These are phyloP conservation scores for Colletotrichum ledebouriae DNA, from an alignment of 2,329 filamentous ascomycete species.

Conservation along the genomic window DNA sequence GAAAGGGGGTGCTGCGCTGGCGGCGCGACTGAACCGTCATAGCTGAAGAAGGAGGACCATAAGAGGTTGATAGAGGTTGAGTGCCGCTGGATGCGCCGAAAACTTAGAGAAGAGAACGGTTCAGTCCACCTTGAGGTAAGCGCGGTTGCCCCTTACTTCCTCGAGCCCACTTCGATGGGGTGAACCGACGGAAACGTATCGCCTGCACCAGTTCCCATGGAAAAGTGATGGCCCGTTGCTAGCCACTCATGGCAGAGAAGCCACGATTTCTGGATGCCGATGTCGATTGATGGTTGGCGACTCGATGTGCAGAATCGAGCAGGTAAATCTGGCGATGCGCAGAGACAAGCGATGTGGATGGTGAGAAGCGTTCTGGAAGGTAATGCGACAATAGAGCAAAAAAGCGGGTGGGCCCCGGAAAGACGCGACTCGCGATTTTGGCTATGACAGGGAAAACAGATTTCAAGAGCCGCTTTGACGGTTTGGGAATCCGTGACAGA, in stretches of 20 bases:
- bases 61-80: slow-evolving; percentile 30
- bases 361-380: slow-evolving; percentile 25
- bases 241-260: slow-evolving; percentile 10
- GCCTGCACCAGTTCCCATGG: slow-evolving; percentile 24
- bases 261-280: not conserved
- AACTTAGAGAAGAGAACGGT: slow-evolving; percentile 20
- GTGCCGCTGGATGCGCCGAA: slow-evolving; percentile 30
- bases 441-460: slow-evolving; percentile 21
- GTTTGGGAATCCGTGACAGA: not conserved
- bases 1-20: slow-evolving; percentile 65
- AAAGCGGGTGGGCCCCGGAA: slow-evolving; percentile 22
- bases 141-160: slow-evolving; percentile 28
- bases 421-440: slow-evolving; percentile 39
- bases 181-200: slow-evolving; percentile 17
- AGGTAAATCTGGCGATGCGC: slow-evolving; percentile 4
- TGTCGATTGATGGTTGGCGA: not conserved
- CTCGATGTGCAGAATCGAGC: not conserved
- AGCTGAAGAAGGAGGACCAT: slow-evolving; percentile 53
- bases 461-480: slow-evolving; percentile 12
- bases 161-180: slow-evolving; percentile 37
- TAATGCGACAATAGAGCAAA: slow-evolving; percentile 26
- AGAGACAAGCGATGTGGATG: slow-evolving; percentile 9
- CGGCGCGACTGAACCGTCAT: slow-evolving; percentile 64
- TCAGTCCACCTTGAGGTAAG: slow-evolving; percentile 17
- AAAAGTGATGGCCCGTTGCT: not conserved